These are phyloP conservation scores for Lactarius hatsudake DNA, from an alignment of 768 basidiomycete genomes.

Conservation along the genomic window DNA sequence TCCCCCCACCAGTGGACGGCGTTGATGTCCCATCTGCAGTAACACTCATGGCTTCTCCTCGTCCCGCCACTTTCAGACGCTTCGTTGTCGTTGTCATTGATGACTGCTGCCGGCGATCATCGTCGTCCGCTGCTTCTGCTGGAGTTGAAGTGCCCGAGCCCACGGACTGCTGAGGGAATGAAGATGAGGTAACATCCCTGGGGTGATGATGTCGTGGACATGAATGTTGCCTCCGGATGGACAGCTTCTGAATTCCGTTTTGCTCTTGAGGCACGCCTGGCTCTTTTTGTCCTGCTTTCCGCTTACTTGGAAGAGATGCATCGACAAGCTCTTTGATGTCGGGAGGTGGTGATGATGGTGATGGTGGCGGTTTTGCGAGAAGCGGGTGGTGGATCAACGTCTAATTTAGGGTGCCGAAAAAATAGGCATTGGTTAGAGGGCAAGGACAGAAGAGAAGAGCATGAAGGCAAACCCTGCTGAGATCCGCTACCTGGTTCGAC, in stretches of 20 bases:
- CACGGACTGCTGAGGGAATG: neutral
- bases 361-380: slow-evolving; percentile 8
- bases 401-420: no score
- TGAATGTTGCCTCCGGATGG: slow-evolving; percentile 18
- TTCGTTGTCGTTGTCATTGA: neutral
- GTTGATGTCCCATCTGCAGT: slow-evolving; percentile 14
- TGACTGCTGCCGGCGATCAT: neutral
- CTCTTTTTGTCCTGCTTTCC: neutral
- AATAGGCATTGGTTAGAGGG: no score
- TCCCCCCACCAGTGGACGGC: neutral
- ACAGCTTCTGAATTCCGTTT: slow-evolving; percentile 3
- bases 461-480: slow-evolving; percentile 27
- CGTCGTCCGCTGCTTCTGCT: neutral
- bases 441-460: slow-evolving; percentile 9
- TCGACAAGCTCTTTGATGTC: neutral
- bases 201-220: slow-evolving; percentile 14
- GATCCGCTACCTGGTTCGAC: slow-evolving; percentile 20
- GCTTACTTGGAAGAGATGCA: neutral
- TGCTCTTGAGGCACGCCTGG: neutral
- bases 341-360: neutral
- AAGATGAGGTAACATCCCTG: neutral
- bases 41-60: slow-evolving; percentile 19
- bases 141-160: slow-evolving; percentile 8
- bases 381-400: neutral
- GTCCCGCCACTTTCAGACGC: slow-evolving; percentile 9